Percentiles rank a stretch among this genome's conserved stretches.
phyloP scores from a whole-genome alignment of 1,284 basidiomycete species.

The Leccinum angustisporum region DNA sequence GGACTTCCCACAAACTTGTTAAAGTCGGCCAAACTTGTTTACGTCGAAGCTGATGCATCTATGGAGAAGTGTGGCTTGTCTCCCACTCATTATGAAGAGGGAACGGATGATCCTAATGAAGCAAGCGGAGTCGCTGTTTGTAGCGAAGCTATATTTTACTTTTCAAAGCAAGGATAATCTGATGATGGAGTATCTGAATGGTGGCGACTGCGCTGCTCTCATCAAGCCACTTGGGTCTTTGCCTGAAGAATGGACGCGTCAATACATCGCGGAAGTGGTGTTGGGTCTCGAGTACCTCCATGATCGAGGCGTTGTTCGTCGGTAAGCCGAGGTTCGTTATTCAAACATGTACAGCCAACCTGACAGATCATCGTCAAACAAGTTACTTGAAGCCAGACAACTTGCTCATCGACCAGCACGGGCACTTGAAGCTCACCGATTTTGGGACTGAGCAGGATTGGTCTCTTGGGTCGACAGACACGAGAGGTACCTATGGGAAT shows the following conservation, averaged over 20 bases:
- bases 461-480: slow-evolving; percentile 95
- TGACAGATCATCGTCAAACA: slow-evolving; percentile 16
- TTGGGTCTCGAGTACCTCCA: slow-evolving; percentile 96
- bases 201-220: slow-evolving; percentile 95
- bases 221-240: slow-evolving; percentile 92
- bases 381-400: slow-evolving; percentile 99
- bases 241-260: slow-evolving; percentile 95
- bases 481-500: slow-evolving; percentile 68
- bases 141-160: slow-evolving; percentile 97
- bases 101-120: slow-evolving; percentile 99
- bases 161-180: slow-evolving; percentile 99
- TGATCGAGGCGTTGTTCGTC: slow-evolving; percentile 92
- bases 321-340: slow-evolving; percentile 54
- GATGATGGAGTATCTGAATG: slow-evolving; percentile 98
- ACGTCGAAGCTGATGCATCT: slow-evolving; percentile 16
- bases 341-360: background rate
- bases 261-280: slow-evolving; percentile 95
- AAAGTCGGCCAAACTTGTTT: slow-evolving; percentile 10
- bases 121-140: slow-evolving; percentile 98
- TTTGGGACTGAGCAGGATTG: slow-evolving; percentile 98
- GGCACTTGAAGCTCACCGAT: slow-evolving; percentile 96
- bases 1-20: slow-evolving; percentile 7
- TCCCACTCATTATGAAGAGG: slow-evolving; percentile 9
- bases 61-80: slow-evolving; percentile 13
- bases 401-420: slow-evolving; percentile 92